Base-by-base conservation (phyloP, 768 basidiomycete genomes). In the Podaxis mareebaensis region DNA sequence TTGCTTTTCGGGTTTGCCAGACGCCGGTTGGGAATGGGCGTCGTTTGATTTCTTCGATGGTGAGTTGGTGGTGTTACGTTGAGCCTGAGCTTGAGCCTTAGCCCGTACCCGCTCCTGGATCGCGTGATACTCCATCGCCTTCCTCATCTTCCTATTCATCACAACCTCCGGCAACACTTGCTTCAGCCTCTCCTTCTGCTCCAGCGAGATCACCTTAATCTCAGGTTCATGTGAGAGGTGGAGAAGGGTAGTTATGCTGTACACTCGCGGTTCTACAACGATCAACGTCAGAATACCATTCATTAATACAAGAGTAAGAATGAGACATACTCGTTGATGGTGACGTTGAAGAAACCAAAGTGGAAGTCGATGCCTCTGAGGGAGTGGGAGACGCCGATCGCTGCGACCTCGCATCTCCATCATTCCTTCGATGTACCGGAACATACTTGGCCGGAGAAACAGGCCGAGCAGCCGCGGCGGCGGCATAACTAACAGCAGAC, bases 121-220 rank as follows among this genome's bases (percentile, higher is more conserved):
- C 4, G 60, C 55, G 40, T 64, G 63, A 56, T 69, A 75, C 63
- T 73, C 68, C 40, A 72, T 53, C 24, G 65, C 69, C 70, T 76
- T 76, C 55, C 71, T 69, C 68, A 73, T 72, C 53, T 72, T 72
- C 44, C 73, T 67, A 55, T 71, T 75, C 71, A 76, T 74, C 26
- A 74, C 68, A 13, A 75, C 67, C 57, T 76, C 73, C 1, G 74
- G 74, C 17, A 40, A 38, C 42, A n/a, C 26, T 30, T 62, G n/a
- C 42, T 46, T 62, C n/a, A 62, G 5, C 30, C 38, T 62, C 42
- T 62, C 61, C 61, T 48, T 62, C 15, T 55, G 53, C 44, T 33
- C 42, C 12, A 46, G 3, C 42, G 61, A 55, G 13, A 62, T 38
- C 26, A 36, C 11, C 22, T 55, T 55, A 13, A 62, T 46, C 53